Percentiles rank a stretch among this genome's conserved stretches.
These are phyloP conservation scores for Paraurostyla sp. DNA, from an alignment of 73 alveolate genomes.

Conservation along the genomic window DNA sequence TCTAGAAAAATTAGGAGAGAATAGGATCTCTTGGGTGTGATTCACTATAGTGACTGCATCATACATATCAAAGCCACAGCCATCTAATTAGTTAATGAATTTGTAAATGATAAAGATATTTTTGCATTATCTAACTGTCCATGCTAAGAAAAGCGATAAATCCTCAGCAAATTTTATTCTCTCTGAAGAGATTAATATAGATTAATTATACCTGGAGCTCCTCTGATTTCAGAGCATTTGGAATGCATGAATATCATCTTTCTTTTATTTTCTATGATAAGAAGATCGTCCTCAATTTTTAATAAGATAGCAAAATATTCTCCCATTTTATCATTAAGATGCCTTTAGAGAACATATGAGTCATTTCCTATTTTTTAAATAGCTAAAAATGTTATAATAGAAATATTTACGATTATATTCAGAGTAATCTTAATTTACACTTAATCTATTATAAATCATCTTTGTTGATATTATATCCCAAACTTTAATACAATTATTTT, in stretches of 20 bases:
- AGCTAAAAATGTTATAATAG: not conserved
- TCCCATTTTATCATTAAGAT: not conserved
- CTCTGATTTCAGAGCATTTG: slow-evolving; percentile 28
- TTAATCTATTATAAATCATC: not conserved
- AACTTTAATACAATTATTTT: slow-evolving; percentile 23
- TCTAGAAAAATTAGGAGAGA: slow-evolving; percentile 11
- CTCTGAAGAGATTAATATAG: not conserved
- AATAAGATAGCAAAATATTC: not conserved
- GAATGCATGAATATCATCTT: not conserved
- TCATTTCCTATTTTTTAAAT: not conserved
- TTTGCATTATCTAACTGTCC: not conserved
- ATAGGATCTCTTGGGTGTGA: slow-evolving; percentile 3
- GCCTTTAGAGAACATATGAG: not conserved
- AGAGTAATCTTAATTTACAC: not conserved
- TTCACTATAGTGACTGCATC: slow-evolving; percentile 27
- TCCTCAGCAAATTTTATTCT: not conserved
- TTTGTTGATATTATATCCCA: slow-evolving; percentile 35
- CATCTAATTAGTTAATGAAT: not conserved
- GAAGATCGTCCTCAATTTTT: not conserved
- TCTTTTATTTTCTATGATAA: not conserved
- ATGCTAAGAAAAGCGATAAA: not conserved
- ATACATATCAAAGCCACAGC: slow-evolving; percentile 11
- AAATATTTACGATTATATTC: not conserved
- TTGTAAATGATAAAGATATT: not conserved
- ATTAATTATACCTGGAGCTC: not conserved